Evolutionary conservation across 495 filamentous ascomycete species (phyloP), one percentile per base, ranked within the genome.

Genomic region (Astrothelium macrocarpum): DNA sequence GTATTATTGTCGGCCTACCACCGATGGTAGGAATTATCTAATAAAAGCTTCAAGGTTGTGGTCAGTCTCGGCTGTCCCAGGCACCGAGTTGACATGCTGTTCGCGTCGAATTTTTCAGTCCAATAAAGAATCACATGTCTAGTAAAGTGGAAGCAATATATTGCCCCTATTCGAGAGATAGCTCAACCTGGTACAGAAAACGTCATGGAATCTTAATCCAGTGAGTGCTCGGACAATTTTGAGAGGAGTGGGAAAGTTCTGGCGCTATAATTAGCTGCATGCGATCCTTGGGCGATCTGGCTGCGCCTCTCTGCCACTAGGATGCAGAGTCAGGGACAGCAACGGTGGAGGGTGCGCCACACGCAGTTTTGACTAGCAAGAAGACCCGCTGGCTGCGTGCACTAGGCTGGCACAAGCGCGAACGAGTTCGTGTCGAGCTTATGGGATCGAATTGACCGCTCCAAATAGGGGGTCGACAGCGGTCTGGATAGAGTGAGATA

Each of bases 61-160:
- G 49, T 56, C 4, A 56, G 49, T 28, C 20, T 20, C 11, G 49
- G 9, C 10, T 26, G 20, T 56, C 1, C 49, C 25, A 3, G 25
- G 49, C 7, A 56, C 11, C 12, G 29, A 26, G 49, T n/a, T 25
- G 25, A 56, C 49, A 56, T 11, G 2, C 11, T 28, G 26, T 16
- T 4, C n/a, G 5, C 14, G 45, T 9, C 20, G 26, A 2, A 29
- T 10, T 3, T 29, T 29, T 16, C 23, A 16, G 25, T 28, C 49
- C 26, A 7, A 16, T 56, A 25, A 25, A 56, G 5, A 25, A 56
- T 56, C 23, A 9, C 20, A 56, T 29, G 49, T n/a, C 5, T 25
- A 56, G 49, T n/a, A 56, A 11, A 16, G 5, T 56, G n/a, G 49
- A 29, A 56, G 49, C 49, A 56, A 56, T 56, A 56, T 56, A 56